Evolutionary conservation across 192 early-diverging fungal species (phyloP).

Genomic region (Backusella circina): DNA sequence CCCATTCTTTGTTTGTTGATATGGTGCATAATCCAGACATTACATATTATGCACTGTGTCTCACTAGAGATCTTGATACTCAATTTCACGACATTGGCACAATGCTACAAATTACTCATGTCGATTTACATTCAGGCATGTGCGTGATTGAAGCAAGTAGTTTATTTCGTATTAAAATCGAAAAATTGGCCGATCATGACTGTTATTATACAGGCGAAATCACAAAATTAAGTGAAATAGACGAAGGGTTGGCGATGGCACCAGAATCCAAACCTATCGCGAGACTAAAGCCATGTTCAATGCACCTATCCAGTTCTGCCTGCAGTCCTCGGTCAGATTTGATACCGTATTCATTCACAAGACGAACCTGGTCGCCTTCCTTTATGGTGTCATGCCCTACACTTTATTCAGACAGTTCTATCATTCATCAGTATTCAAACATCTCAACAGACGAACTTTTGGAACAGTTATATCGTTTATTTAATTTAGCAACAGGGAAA

Average conservation of each 20-base stretch:
- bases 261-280: neutral
- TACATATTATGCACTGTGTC: conserved; percentile 47
- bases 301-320: neutral
- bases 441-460: neutral
- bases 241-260: neutral
- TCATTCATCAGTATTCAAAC: neutral
- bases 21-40: conserved; percentile 20
- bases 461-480: neutral
- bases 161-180: conserved; percentile 37
- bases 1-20: neutral
- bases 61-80: neutral
- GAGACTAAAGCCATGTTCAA: neutral
- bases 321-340: neutral
- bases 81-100: conserved; percentile 42
- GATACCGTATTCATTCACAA: neutral
- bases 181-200: conserved; percentile 27
- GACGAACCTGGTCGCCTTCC: neutral
- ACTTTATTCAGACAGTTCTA: neutral
- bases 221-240: conserved; percentile 40
- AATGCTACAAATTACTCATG: conserved; percentile 40
- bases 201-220: conserved; percentile 43
- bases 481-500: neutral
- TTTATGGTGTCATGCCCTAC: neutral
- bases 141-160: conserved; percentile 48
- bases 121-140: conserved; percentile 41